Base-by-base conservation (phyloP, 345 rosid species). In the Salix udensis region DNA sequence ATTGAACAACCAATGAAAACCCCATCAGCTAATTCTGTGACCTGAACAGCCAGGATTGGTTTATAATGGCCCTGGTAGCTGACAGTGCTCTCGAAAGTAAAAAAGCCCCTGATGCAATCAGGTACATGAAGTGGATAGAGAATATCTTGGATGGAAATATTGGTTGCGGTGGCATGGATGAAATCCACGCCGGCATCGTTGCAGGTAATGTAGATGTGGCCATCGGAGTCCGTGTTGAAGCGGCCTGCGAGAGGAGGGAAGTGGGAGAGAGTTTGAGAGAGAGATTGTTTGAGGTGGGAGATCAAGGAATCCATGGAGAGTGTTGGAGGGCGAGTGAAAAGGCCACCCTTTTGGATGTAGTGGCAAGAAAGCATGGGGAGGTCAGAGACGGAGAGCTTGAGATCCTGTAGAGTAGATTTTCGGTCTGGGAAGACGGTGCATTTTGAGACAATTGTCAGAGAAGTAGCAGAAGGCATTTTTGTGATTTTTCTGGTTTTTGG, bases 211-310 rank as follows among this genome's bases (percentile, higher is more conserved):
- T 84, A 83, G 8, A 95, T 82, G 78, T 84, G 82, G 37, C 94
- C 91, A 14, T 84, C 55, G 1, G 61, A 7, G 80, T 84, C 89
- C 10, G 97, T 93, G 16, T 6, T 42, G 70, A 95, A 85, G 46
- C 97, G 92, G 37, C 98, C 99, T 37, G 97, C 97, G 74, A 96
- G 96, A 2, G 99, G 97, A 72, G 98, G 94, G 83, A 96, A 96
- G 67, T 79, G 85, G 39, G 92, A 80, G 71, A 85, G 93, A 26
- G 85, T 73, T 13, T 30, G 87, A 62, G 90, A 88, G 71, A 84
- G 93, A 40, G 89, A 78, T 37, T 48, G 77, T 77, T 87, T 78
- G 80, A 88, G 89, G 68, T 81, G 84, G 7, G 85, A 71, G 80
- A 87, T 23, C 44, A 87, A 76, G 61, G 84, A 74, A 65, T 14